Percentiles rank a stretch among this genome's conserved stretches.
phyloP scores from a whole-genome alignment of 116 monocot species.

The Papilionanthe hybrid region DNA sequence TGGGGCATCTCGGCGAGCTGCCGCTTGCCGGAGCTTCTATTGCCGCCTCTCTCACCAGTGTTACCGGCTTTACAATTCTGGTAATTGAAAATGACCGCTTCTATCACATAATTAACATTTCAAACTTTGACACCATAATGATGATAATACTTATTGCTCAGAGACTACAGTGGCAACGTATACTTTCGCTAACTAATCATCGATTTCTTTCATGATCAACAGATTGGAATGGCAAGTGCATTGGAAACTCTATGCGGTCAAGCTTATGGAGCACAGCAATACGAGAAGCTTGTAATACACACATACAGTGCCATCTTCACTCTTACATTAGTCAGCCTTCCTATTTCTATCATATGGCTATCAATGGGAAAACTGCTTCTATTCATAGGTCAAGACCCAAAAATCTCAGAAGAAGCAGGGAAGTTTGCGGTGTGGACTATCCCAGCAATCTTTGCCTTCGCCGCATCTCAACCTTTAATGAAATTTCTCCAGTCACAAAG shows the following conservation, averaged over 20 bases:
- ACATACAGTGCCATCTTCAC: constrained; percentile 49
- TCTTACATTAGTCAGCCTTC: constrained; percentile 28
- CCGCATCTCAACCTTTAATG: constrained; percentile 28
- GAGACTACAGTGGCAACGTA: no score
- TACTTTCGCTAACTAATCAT: no score
- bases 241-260: constrained; percentile 63
- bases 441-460: constrained; percentile 38
- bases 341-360: constrained; percentile 43
- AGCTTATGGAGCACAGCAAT: constrained; percentile 50
- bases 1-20: constrained; percentile 20
- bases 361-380: constrained; percentile 34
- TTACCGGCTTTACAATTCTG: constrained; percentile 6
- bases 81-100: not conserved
- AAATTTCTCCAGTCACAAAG: constrained; percentile 52
- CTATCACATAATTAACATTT: no score
- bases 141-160: no score
- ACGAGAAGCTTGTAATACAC: constrained; percentile 37
- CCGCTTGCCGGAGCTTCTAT: constrained; percentile 13
- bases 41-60: constrained; percentile 9
- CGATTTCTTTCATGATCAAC: no score
- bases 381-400: constrained; percentile 47
- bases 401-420: constrained; percentile 41
- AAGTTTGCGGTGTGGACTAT: constrained; percentile 43
- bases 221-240: constrained; percentile 61
- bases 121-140: no score